Evolutionary conservation across 148 eudicot species (phyloP), one percentile per base, ranked within the genome.

Genomic region (Linanthus parryae): DNA sequence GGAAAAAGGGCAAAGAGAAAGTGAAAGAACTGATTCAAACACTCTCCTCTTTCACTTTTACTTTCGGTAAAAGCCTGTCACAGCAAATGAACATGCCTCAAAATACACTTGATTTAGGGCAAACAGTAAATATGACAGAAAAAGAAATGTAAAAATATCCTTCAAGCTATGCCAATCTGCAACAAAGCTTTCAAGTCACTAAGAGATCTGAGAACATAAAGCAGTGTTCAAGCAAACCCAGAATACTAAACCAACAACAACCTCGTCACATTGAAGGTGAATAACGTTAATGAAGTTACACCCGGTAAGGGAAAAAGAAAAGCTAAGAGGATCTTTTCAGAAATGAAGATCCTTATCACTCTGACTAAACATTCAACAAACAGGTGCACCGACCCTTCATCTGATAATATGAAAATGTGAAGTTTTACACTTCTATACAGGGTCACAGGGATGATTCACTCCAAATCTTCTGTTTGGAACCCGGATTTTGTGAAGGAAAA

Each of bases 41-140:
- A 23, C 62, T 25, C 23, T 33, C 52, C 33, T 47, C 60, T 44
- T 57, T 57, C 43, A 57, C 62, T 57, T 57, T 57, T 57, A 33
- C 52, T 46, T 45, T 57, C 57, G 16, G 14, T 7, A 18, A 56
- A 41, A 56, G 59, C 49, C 30, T 18, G 13, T 19, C 14, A 27
- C 48, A 20, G 49, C 47, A 55, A 29, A 36, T 49, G 30, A 16
- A 27, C 59, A 40, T 55, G 46, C 59, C 49, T 27, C 26, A 20
- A 12, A 25, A 26, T 14, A 49, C 41, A 19, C 18, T 49, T 49
- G 20, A 26, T 56, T 19, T 38, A 37, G 28, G 30, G 38, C 38
- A 56, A 42, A 36, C 40, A 2, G 11, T 2, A 54, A 51, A 17
- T 37, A 22, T 27, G 8, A 5, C 27, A 19, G 28, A 23, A 26